Evolutionary conservation across 768 basidiomycete species (phyloP).

Genomic region (Jaapia argillacea): DNA sequence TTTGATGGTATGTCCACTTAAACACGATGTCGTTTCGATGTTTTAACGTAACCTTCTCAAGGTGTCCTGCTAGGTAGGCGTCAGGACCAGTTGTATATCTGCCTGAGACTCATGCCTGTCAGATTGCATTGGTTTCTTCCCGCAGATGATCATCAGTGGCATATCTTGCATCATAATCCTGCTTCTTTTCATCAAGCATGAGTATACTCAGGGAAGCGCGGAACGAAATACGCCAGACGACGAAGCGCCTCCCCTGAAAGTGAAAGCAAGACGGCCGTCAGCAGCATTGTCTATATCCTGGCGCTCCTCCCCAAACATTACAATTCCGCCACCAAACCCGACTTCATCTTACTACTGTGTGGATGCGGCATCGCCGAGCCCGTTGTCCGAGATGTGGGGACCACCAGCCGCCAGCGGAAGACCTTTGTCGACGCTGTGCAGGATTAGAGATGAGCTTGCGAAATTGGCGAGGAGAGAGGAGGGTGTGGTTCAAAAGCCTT

Average conservation of each 20-base stretch:
- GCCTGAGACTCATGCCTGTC: background rate
- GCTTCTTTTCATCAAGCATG: slow-evolving; percentile 30
- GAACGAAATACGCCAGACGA: no score
- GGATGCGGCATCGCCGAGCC: background rate
- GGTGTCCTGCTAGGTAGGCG: slow-evolving; percentile 38
- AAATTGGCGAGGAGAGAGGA: background rate
- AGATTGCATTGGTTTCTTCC: slow-evolving; percentile 50
- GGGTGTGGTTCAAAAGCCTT: background rate
- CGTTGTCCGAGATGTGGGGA: no score
- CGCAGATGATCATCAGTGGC: slow-evolving; percentile 42
- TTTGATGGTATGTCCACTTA: slow-evolving; percentile 27
- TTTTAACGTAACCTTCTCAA: slow-evolving; percentile 11
- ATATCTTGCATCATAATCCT: slow-evolving; percentile 31
- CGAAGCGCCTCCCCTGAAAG: background rate
- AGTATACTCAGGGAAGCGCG: slow-evolving; percentile 11
- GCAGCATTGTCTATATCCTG: background rate
- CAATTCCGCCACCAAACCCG: background rate
- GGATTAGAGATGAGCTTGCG: background rate
- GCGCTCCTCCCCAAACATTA: no score
- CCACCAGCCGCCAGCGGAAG: background rate
- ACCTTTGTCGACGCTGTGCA: background rate
- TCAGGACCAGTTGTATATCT: background rate
- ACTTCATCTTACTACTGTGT: background rate
- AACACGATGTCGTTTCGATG: slow-evolving; percentile 13
- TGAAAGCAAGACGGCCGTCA: background rate